Evolutionary conservation across 805 yeast genomes (phyloP), one percentile per base, ranked within the genome.

Genomic region (Candida hungchunana): DNA sequence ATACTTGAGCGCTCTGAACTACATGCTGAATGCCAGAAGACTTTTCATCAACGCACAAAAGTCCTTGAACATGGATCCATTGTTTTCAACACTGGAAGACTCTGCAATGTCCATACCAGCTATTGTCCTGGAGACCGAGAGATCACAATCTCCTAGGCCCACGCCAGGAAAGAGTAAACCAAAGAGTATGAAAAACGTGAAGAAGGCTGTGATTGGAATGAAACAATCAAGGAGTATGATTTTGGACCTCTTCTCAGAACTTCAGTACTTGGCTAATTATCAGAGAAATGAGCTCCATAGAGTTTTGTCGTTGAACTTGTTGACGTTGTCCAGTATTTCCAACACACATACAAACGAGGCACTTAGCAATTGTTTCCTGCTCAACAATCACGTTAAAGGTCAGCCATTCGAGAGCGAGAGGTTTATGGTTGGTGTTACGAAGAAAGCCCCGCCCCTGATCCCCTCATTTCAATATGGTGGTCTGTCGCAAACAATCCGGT

Each of bases 61-160:
- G 3, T 49, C 51, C 5, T 44, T 70, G 41, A 60, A 58, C 18
- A 42, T 44, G 13, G 78, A 75, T 48, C 79, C 82, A 0, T 64
- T 70, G 21, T 64, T 69, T 30, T 67, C 72, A 4, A 64, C 68
- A 6, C 44, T 74, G 28, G 69, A 63, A 32, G 79, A 75, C 24
- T 70, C 79, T 1, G 75, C 72, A 0, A 51, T 72, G 36, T 64
- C 73, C 0, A 51, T 69, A 8, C 76, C 78, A 0, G 60, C 70
- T 20, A 46, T 45, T 26, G 36, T 51, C 29, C 25, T 36, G 21
- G 38, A 40, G 19, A 24, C 14, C 3, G 36, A 31, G 14, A 7
- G 16, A 5, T 15, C 18, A 4, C 19, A 32, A 7, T 21, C 42
- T 12, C 32, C 40, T 18, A 14, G 34, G 5, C 42, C 36, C 13